Evolutionary conservation across 371 early-diverging fungal genomes (phyloP).

Genomic region (Rhizopus microsporus): DNA sequence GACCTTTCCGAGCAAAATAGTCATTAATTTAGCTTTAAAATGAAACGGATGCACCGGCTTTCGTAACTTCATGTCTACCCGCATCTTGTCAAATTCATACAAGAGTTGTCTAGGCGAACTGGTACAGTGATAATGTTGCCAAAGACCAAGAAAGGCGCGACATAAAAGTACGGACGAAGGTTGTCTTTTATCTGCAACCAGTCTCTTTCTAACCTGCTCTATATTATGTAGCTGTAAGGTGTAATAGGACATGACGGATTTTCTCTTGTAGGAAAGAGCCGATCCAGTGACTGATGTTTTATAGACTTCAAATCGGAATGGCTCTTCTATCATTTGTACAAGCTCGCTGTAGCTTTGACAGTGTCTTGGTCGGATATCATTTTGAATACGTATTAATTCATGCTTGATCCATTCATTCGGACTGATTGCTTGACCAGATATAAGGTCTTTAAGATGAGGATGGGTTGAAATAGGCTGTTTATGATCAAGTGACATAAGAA

Average conservation of each 20-base stretch:
- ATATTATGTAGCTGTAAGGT: conserved; percentile 8
- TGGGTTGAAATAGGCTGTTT: too few relatives aligned
- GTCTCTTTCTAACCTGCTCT: neutral
- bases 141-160: conserved; percentile 9
- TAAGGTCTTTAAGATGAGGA: conserved; percentile 14
- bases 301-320: conserved; percentile 19
- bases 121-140: conserved; percentile 9
- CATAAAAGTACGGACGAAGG: conserved; percentile 12
- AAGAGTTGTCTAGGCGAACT: conserved; percentile 8
- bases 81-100: conserved; percentile 24
- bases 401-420: conserved; percentile 38
- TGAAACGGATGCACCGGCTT: conserved; percentile 9
- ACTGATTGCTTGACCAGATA: conserved; percentile 16
- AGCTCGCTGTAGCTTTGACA: conserved; percentile 32
- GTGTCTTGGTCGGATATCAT: conserved; percentile 35
- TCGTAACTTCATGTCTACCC: conserved; percentile 8
- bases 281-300: conserved; percentile 3
- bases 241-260: conserved; percentile 8
- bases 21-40: conserved; percentile 24
- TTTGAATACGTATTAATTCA: conserved; percentile 31
- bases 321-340: conserved; percentile 32
- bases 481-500: neutral
- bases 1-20: conserved; percentile 38
- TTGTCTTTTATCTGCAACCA: neutral
- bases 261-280: conserved; percentile 1